Base-by-base conservation (phyloP, 2,329 filamentous ascomycete genomes). In the Lasiodiplodia theobromae region DNA sequence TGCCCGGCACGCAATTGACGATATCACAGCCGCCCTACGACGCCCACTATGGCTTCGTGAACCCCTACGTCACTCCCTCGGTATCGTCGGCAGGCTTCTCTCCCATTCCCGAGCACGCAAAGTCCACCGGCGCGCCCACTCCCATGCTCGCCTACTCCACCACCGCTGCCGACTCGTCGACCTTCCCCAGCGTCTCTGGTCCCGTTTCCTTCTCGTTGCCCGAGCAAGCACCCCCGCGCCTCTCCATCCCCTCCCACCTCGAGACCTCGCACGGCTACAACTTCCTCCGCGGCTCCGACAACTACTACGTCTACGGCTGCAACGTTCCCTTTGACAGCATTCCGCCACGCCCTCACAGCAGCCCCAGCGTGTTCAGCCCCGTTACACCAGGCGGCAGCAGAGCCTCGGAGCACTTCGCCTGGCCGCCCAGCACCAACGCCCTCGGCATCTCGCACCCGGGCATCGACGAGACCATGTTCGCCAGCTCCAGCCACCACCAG, bases 331-430 rank as follows among this genome's bases (percentile, higher is more conserved):
- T 49, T 23, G 56, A 63, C 62, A 69, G 68, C 37, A 67, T 78
- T 18, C 78, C 78, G 5, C 72, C 75, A 44, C 73, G 81, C 12
- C 78, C 82, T 44, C 77, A 77, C 65, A 83, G 81, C 71, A 82
- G 79, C 69, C 81, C 81, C n/a, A 81, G 79, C 67, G 78, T 77
- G 1, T 79, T 83, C 62, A 79, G 79, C 37, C 79, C 82, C 2
- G 77, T 74, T 12, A 73, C 75, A 28, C 63, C 69, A 12, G 64
- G 70, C 3, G 71, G 68, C 25, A 67, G 69, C 28, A 72, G 73
- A 18, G 67, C 74, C 34, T 37, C 51, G 37, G 79, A 81, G 8
- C 72, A 74, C 12, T 73, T 78, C 21, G 69, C 75, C 8, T 84
- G 82, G 82, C 74, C 78, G 3, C 73, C 73, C 21, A 37, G 2